Base-by-base conservation (phyloP, 2,329 filamentous ascomycete species). In the Dothiorella sarmentorum region DNA sequence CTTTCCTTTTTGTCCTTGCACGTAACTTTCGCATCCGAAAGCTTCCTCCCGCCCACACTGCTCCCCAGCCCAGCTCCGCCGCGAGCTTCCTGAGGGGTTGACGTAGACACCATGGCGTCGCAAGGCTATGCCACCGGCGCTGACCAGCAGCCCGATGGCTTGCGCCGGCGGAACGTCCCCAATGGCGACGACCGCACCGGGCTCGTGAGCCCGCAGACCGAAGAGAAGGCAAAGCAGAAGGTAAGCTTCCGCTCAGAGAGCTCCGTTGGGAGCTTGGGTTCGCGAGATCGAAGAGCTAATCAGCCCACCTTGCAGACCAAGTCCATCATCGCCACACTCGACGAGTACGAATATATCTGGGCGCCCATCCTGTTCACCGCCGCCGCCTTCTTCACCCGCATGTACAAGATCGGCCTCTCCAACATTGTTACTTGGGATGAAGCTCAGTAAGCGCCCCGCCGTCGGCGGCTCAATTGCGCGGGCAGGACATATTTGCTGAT, bases 371-470 rank as follows among this genome's bases (percentile, higher is more conserved):
- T 87, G 63, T 84, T 87, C 68, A 87, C 84, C 29, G 77, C 78
- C 43, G 73, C 86, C 60, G 80, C 85, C 61, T 81, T 87, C 72
- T 86, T 87, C 73, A 87, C 84, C 43, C 82, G 85, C 65, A 81
- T 86, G 76, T 87, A 83, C 75, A 85, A 83, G 71, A 87, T 87
- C 68, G 85, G 85, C 59, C 73, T 85, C 52, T 89, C 86, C 44
- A 80, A 84, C 62, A 89, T 89, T 66, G 86, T 89, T 60, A 89
- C 86, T 47, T 89, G 86, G 86, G 86, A 89, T 72, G 86, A 89
- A 77, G 86, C 86, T 66, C 86, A 89, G 84, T 87, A 84, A 73
- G 83, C 67, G 22, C 40, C 10, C 24, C 62, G 56, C 63, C 26
- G 20, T 47, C 18, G 27, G 49, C 18, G 26, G 37, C 59, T 35